Evolutionary conservation across 257 asterid species (phyloP).

Genomic region (Ligustrum vulgare): DNA sequence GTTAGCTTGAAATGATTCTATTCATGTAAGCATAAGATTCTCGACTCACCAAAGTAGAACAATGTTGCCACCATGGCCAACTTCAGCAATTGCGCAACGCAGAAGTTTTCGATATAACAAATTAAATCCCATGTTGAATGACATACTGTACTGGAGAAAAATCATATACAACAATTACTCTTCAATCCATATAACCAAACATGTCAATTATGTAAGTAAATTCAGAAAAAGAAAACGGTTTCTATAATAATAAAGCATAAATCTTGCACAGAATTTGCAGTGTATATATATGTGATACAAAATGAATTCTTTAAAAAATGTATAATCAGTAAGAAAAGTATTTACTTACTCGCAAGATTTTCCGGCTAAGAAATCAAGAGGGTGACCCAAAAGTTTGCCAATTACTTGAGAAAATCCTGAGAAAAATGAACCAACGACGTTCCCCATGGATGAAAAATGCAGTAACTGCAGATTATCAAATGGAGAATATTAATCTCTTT

Average conservation of each 20-base stretch:
- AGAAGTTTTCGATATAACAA: slow-evolving; percentile 74
- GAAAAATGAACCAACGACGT: slow-evolving; percentile 44
- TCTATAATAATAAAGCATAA: no score
- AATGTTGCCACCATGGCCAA: slow-evolving; percentile 47
- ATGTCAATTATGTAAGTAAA: no score
- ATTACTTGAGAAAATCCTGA: slow-evolving; percentile 51
- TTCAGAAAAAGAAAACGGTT: no score
- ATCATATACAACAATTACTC: not conserved
- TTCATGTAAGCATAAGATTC: not conserved
- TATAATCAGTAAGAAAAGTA: not conserved
- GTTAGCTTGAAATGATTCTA: not conserved
- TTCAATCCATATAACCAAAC: no score
- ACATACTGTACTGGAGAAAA: slow-evolving; percentile 50
- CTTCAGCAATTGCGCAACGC: slow-evolving; percentile 61
- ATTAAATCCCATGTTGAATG: slow-evolving; percentile 65
- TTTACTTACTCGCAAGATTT: slow-evolving; percentile 68
- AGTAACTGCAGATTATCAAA: not conserved
- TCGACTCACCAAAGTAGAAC: slow-evolving; percentile 53
- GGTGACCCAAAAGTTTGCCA: slow-evolving; percentile 64
- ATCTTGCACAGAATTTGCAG: not conserved
- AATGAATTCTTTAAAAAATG: not conserved
- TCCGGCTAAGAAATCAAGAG: slow-evolving; percentile 76
- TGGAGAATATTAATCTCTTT: not conserved
- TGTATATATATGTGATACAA: not conserved
- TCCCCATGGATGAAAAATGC: slow-evolving; percentile 49